phyloP scores from a whole-genome alignment of 257 asterid genomes.

The Plectranthus barbatus region DNA sequence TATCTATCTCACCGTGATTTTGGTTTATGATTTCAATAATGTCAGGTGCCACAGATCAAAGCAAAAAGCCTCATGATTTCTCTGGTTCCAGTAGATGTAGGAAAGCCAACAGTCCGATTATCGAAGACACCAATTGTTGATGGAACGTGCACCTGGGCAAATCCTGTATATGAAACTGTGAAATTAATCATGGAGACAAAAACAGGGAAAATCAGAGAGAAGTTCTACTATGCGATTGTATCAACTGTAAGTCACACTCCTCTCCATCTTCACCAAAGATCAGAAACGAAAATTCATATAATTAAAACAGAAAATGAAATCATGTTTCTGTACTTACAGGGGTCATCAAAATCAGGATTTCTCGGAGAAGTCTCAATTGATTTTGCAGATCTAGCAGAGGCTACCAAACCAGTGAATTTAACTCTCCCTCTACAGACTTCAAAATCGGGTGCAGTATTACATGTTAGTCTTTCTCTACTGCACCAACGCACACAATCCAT shows the following conservation, averaged over 20 bases:
- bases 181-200: conserved; percentile 62
- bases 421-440: conserved; percentile 79
- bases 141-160: conserved; percentile 84
- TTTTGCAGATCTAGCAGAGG: conserved; percentile 82
- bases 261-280: neutral
- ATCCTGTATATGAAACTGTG: conserved; percentile 71
- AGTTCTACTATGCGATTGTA: conserved; percentile 64
- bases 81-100: conserved; percentile 82
- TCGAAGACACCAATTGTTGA: conserved; percentile 59
- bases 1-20: conserved; percentile 15
- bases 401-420: conserved; percentile 47
- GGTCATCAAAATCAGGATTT: conserved; percentile 82
- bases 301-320: neutral
- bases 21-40: conserved; percentile 4
- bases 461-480: conserved; percentile 43
- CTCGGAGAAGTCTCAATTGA: conserved; percentile 84
- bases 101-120: conserved; percentile 73
- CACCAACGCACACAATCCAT: neutral
- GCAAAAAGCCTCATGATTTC: conserved; percentile 70
- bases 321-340: conserved; percentile 36
- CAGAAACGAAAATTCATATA: neutral
- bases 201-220: conserved; percentile 66
- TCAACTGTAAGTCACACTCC: conserved; percentile 45
- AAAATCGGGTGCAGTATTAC: conserved; percentile 70
- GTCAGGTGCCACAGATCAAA: conserved; percentile 85